These are phyloP conservation scores for Cladobotryum protrusum DNA, from an alignment of 2,329 filamentous ascomycete genomes.

Conservation along the genomic window DNA sequence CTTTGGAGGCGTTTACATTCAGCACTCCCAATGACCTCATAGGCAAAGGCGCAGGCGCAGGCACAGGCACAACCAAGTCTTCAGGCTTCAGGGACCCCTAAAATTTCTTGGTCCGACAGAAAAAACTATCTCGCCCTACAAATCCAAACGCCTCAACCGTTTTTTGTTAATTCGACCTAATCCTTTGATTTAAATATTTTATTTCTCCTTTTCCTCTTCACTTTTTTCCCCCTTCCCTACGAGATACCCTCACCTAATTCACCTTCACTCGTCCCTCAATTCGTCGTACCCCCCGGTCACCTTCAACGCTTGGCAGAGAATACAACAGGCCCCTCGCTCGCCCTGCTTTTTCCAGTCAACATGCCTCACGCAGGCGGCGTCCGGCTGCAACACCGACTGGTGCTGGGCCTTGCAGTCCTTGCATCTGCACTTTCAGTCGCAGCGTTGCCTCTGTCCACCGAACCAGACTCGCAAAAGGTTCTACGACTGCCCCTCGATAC, in stretches of 20 bases:
- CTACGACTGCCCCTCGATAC: constrained; percentile 3
- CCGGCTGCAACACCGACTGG: constrained; percentile 1
- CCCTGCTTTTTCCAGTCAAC: background rate
- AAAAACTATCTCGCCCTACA: too few species aligned
- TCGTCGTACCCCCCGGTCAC: background rate
- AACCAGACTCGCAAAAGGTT: constrained; percentile 5
- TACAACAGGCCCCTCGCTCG: background rate
- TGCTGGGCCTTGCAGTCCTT: background rate
- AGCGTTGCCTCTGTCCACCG: constrained; percentile 1
- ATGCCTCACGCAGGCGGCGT: constrained; percentile 7
- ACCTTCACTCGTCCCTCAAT: background rate
- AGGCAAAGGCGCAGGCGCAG: background rate
- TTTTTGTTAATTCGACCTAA: too few species aligned
- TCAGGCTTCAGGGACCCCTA: too few species aligned
- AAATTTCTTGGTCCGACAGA: too few species aligned
- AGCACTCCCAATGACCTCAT: constrained; percentile 8
- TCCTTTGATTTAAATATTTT: too few species aligned
- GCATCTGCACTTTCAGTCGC: background rate
- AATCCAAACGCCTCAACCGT: too few species aligned
- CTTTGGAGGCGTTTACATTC: too few species aligned
- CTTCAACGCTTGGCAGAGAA: background rate
- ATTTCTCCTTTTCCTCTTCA: background rate
- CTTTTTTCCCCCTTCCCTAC: background rate
- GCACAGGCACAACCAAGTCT: too few species aligned
- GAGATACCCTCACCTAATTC: background rate